Evolutionary conservation across 108 stramenopile species (phyloP).

Genomic region (Nannochloropsis salina): DNA sequence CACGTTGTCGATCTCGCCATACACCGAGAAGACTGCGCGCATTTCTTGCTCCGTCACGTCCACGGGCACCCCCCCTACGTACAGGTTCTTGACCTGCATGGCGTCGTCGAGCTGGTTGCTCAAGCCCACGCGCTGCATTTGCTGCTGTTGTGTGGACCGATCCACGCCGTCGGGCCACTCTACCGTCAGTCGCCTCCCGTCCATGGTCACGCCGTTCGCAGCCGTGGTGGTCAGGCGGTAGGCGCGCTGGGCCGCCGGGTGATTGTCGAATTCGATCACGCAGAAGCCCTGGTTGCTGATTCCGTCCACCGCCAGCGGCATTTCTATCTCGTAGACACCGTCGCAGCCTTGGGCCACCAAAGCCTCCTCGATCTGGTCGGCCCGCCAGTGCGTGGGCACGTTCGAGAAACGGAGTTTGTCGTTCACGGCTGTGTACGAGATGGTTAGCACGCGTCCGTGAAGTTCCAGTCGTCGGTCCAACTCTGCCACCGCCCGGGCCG

Average conservation of each 20-base stretch:
- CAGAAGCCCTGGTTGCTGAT: not conserved
- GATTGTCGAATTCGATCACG: slow-evolving; percentile 15
- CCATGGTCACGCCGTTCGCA: not conserved
- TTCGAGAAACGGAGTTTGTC: not conserved
- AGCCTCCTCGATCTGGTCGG: not conserved
- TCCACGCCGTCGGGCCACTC: not conserved
- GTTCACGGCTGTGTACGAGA: not conserved
- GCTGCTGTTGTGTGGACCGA: not conserved
- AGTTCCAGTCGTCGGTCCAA: slow-evolving; percentile 17
- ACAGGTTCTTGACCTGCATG: not conserved
- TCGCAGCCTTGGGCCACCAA: slow-evolving; percentile 11
- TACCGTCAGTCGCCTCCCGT: slow-evolving; percentile 1
- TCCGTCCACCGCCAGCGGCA: not conserved
- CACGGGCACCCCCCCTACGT: slow-evolving; percentile 16
- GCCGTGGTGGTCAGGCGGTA: not conserved
- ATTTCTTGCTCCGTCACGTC: not conserved
- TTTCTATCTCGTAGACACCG: not conserved
- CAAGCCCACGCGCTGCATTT: not conserved
- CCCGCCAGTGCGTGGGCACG: not conserved
- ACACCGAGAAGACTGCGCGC: not conserved
- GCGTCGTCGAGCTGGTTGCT: not conserved
- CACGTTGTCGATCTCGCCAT: not conserved
- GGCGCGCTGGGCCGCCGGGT: not conserved
- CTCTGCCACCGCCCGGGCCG: slow-evolving; percentile 10
- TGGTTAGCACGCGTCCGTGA: slow-evolving; percentile 5